These are phyloP conservation scores for Zygnema cylindricum DNA, from an alignment of 139 green algal species.

Conservation along the genomic window DNA sequence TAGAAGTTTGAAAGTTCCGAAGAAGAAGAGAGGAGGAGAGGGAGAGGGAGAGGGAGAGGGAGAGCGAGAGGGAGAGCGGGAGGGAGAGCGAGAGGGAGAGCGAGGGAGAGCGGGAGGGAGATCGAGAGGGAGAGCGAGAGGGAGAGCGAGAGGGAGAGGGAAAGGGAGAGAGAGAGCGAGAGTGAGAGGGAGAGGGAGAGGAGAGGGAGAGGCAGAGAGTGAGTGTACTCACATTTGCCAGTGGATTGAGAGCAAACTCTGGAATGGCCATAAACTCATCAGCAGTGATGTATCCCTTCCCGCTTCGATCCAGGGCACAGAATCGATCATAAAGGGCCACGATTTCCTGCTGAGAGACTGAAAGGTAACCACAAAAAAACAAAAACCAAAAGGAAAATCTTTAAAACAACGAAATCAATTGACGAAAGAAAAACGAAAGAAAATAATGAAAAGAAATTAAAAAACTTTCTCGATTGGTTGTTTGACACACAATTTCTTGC, in stretches of 20 bases:
- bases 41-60: background rate
- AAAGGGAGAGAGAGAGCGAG: background rate
- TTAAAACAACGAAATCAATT: background rate
- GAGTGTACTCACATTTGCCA: constrained; percentile 66
- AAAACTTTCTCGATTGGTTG: too few relatives aligned
- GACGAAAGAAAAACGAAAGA: background rate
- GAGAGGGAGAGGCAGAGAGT: background rate
- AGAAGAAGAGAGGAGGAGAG: background rate
- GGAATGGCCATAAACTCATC: constrained; percentile 91
- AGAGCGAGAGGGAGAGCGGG: constrained; percentile 1
- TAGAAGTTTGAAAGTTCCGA: background rate
- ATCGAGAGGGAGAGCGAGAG: background rate
- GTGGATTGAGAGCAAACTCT: constrained; percentile 94
- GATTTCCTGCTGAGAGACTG: constrained; percentile 75
- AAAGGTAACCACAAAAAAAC: background rate
- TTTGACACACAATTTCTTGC: too few relatives aligned
- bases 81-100: constrained; percentile 33
- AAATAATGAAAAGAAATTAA: background rate
- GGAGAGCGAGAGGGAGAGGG: constrained; percentile 4
- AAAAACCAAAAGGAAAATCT: background rate
- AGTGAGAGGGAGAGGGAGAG: background rate
- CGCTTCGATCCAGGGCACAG: constrained; percentile 80
- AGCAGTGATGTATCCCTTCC: constrained; percentile 89
- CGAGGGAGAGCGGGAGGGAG: background rate
- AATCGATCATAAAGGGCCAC: constrained; percentile 90